Base-by-base conservation (phyloP, 805 yeast genomes). In the Sungouiozyma ichnusensis region DNA sequence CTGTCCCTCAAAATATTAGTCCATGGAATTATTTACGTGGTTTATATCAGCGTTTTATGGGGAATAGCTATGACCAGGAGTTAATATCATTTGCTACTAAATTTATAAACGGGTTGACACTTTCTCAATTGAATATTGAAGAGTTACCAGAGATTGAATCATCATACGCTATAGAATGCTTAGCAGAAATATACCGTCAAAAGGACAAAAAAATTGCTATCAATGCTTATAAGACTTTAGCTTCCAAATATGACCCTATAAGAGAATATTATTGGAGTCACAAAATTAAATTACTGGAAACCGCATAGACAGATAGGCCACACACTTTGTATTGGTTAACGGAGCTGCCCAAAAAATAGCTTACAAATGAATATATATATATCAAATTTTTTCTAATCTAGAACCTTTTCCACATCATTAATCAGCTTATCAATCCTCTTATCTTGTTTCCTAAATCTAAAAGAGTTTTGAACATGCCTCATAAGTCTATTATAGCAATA, bases 11-110 rank as follows among this genome's bases (percentile, higher is more conserved):
- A 36, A 90, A 92, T 57, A 78, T 82, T 36, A 78, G 94, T 5
- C 66, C 83, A 0, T 90, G 97, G 98, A 81, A 81, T 52, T 92
- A 90, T 56, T 59, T 87, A 15, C 55, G 60, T 6, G 95, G 90
- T 9, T 50, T 85, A 0, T 69, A 71, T 51, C 62, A 64, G 14
- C 43, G 48, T 27, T 48, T 53, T 37, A 36, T 41, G n/a, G 34
- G 45, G 19, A 42, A 48, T 3, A 48, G 51, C 35, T 60, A 63
- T 17, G 49, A 75, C 7, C 35, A 44, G 0, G 69, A 64, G 0
- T 55, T 80, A 32, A 67, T 74, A 43, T 54, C 47, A 2, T 74
- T 81, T 43, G 74, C 77, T 20, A 35, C 48, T 11, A 46, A 56
- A 15, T 77, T 69, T 52, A 74, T 73, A 1, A 53, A 59, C 8